Evolutionary conservation across 306 rosid species (phyloP).

Genomic region (Inga laurina): DNA sequence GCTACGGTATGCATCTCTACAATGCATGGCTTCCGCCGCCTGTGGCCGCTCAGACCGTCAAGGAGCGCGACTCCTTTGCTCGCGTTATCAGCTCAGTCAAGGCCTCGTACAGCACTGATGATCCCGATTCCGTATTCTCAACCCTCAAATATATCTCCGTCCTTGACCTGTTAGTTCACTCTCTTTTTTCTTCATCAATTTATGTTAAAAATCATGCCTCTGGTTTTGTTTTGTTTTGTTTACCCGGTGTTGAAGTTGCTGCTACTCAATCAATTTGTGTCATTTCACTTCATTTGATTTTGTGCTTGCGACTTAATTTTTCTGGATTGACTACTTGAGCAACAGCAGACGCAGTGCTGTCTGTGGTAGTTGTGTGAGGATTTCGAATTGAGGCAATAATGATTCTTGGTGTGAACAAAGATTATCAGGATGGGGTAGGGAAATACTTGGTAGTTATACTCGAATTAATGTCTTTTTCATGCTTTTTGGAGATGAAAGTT

Average conservation of each 20-base stretch:
- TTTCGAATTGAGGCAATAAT: not conserved
- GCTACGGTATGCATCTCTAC: slow-evolving; percentile 74
- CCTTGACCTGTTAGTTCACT: slow-evolving; percentile 77
- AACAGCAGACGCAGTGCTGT: not conserved
- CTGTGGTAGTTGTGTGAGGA: slow-evolving; percentile 3
- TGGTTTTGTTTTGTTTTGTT: not conserved
- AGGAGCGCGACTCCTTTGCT: slow-evolving; percentile 75
- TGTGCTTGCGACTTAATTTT: not conserved
- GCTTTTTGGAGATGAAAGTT: slow-evolving; percentile 3
- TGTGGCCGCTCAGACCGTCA: slow-evolving; percentile 65
- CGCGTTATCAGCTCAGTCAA: slow-evolving; percentile 61
- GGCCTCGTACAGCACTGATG: slow-evolving; percentile 55
- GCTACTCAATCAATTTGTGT: not conserved
- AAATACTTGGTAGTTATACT: not conserved
- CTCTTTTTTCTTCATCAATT: not conserved
- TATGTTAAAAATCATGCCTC: not conserved
- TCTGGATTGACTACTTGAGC: not conserved
- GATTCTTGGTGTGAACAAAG: not conserved
- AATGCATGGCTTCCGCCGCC: slow-evolving; percentile 99
- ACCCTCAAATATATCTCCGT: slow-evolving; percentile 89
- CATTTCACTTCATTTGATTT: not conserved
- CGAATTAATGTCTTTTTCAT: not conserved
- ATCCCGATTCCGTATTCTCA: slow-evolving; percentile 86
- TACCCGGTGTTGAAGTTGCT: not conserved
- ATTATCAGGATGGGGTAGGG: not conserved